These are phyloP conservation scores for Mycena pura DNA, from an alignment of 768 basidiomycete genomes.

Conservation along the genomic window DNA sequence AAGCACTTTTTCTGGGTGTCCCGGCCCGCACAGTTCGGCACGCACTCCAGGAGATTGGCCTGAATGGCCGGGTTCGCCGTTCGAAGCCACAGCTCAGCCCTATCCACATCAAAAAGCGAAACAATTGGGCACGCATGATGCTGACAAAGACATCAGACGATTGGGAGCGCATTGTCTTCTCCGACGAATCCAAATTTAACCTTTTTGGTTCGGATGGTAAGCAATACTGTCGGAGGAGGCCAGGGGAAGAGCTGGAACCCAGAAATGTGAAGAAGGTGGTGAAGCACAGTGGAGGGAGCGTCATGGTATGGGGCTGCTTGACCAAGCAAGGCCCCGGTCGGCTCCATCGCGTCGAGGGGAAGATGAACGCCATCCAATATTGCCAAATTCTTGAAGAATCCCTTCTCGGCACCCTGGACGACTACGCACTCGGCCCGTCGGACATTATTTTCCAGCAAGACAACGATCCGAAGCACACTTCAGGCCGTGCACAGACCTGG, in stretches of 20 bases:
- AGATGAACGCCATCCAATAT: constrained; percentile 13
- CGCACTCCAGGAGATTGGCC: background rate
- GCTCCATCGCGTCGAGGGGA: constrained; percentile 10
- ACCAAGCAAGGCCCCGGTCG: background rate
- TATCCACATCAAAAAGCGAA: constrained; percentile 53
- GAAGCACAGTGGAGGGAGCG: constrained; percentile 33
- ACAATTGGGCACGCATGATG: background rate
- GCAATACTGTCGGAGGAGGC: constrained; percentile 28
- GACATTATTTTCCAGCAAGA: constrained; percentile 18
- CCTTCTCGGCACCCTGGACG: constrained; percentile 4
- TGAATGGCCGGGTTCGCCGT: background rate
- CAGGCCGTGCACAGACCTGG: constrained; percentile 22
- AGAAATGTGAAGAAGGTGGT: constrained; percentile 25
- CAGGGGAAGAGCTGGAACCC: constrained; percentile 19
- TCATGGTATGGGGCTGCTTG: constrained; percentile 30
- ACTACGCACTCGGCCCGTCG: background rate
- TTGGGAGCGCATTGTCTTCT: constrained; percentile 29
- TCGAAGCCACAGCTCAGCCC: constrained; percentile 18
- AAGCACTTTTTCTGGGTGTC: background rate
- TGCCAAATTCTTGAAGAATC: constrained; percentile 1
- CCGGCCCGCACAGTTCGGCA: background rate
- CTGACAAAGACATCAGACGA: constrained; percentile 1
- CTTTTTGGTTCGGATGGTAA: constrained; percentile 32
- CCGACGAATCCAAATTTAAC: constrained; percentile 35
- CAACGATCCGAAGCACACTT: constrained; percentile 17